Conservation (phyloP, 139 green algal species). For the Tetraselmis striata region DNA sequence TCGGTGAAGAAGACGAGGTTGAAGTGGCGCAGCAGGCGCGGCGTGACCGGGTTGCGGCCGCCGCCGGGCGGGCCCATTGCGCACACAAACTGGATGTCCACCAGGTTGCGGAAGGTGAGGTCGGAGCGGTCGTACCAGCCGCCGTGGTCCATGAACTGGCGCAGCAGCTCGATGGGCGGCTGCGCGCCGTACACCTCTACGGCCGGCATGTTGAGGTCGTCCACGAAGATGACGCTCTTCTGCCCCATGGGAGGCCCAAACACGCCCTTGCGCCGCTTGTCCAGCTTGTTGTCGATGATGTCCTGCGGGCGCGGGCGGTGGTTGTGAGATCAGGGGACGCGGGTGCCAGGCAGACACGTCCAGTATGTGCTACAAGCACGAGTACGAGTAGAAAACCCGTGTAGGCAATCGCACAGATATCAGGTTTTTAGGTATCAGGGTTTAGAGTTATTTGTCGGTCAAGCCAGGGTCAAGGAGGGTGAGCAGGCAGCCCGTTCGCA, state of each 20-base stretch:
- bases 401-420: too few relatives aligned
- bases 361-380: too few relatives aligned
- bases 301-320: slow-evolving; percentile 35
- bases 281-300: slow-evolving; percentile 60
- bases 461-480: too few relatives aligned
- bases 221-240: slow-evolving; percentile 29
- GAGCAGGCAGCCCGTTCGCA: too few relatives aligned
- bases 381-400: too few relatives aligned
- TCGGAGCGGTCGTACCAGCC: slow-evolving; percentile 38
- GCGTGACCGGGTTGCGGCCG: slow-evolving; percentile 36
- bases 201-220: slow-evolving; percentile 45
- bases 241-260: slow-evolving; percentile 28
- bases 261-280: slow-evolving; percentile 38
- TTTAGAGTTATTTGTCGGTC: too few relatives aligned
- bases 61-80: slow-evolving; percentile 37
- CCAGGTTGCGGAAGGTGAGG: slow-evolving; percentile 22
- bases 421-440: too few relatives aligned
- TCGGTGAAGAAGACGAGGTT: slow-evolving; percentile 30
- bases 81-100: slow-evolving; percentile 30
- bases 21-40: slow-evolving; percentile 30
- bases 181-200: slow-evolving; percentile 35
- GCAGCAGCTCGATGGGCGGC: slow-evolving; percentile 40
- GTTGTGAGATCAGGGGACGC: too few relatives aligned
- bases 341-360: too few relatives aligned
- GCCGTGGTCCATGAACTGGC: slow-evolving; percentile 38